Base-by-base conservation (phyloP, 768 basidiomycete genomes). In the Ramaria sp. region DNA sequence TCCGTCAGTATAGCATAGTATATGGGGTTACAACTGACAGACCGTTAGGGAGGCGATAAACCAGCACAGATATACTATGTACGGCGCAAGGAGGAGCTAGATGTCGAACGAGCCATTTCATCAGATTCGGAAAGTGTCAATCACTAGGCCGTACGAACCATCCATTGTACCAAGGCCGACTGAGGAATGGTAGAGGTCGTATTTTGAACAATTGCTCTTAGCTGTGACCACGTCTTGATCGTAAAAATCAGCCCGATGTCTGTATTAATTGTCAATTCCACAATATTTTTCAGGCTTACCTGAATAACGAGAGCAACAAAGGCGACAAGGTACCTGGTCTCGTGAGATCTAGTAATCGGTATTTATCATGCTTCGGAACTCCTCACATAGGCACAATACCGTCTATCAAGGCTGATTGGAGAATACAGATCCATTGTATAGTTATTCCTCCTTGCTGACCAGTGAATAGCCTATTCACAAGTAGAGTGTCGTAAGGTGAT, bases 371-470 rank as follows among this genome's bases (percentile, higher is more conserved):
- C 19, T 49, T 17, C 48, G 2, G 5, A 49, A 31, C 19, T 30
- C 2, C 48, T 52, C 11, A 52, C 51, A 38, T 22, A 1, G 51
- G 51, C n/a, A 13, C 3, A 7, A 52, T 31, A n/a, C 33, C 51
- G 33, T 52, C 51, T 31, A 52, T 52, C 34, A 52, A 22, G 34
- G 33, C 20, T n/a, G 51, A 52, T 52, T 52, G 51, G 10, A 52
- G 24, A 15, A 17, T n/a, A 31, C 51, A 52, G 15, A 52, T 49
- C 48, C 48, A 49, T 2, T 1, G 51, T 15, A 52, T 19, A 11
- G 51, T 20, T 27, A 39, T 22, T 9, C n/a, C 31, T 7, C 24
- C 31, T 10, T 52, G 19, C 34, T 39, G 51, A 7, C 51, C 51
- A 22, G 51, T 52, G 7, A 52, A 17, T 34, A 52, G 37, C 7